Base-by-base conservation (phyloP, 257 asterid species). In the Ehretia macrophylla region DNA sequence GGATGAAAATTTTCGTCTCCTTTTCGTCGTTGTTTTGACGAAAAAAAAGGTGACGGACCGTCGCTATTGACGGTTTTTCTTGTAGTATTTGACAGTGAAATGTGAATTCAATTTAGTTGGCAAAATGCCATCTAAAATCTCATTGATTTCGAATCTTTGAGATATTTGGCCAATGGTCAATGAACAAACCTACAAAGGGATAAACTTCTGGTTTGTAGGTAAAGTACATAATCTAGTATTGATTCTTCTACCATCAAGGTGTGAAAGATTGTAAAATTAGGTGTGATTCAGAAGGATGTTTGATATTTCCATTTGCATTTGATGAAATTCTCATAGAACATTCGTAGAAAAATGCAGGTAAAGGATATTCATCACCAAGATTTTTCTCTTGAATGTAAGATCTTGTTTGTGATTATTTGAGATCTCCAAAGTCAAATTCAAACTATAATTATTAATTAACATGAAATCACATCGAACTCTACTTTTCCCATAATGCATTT, bases 311-410 rank as follows among this genome's bases (percentile, higher is more conserved):
- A n/a, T n/a, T n/a, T n/a, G n/a, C n/a, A n/a, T n/a, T n/a, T n/a
- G n/a, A n/a, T n/a, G n/a, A n/a, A n/a, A n/a, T n/a, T n/a, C n/a
- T n/a, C n/a, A n/a, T n/a, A n/a, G n/a, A n/a, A 47, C 55, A 51
- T 51, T 38, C 55, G 23, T 27, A 58, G 14, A 47, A n/a, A 58
- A 44, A 55, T 54, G 59, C n/a, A 17, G 56, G 64, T 50, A 59
- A 55, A 5, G 76, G 79, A 76, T 75, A 67, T n/a, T n/a, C 66
- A 71, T 76, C 76, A 56, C 32, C 14, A 39, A 73, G 79, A 74
- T 74, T 69, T 69, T 62, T 14, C 62, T 44, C 62, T 55, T 20
- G 53, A 64, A 56, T 67, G 27, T 23, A 44, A 68, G 82, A 81
- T 81, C 61, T 61, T 47, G 45, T 66, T 60, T 65, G 79, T 72